Base-by-base conservation (phyloP, 2,329 filamentous ascomycete genomes). In the Davidsoniella neocaledoniae region DNA sequence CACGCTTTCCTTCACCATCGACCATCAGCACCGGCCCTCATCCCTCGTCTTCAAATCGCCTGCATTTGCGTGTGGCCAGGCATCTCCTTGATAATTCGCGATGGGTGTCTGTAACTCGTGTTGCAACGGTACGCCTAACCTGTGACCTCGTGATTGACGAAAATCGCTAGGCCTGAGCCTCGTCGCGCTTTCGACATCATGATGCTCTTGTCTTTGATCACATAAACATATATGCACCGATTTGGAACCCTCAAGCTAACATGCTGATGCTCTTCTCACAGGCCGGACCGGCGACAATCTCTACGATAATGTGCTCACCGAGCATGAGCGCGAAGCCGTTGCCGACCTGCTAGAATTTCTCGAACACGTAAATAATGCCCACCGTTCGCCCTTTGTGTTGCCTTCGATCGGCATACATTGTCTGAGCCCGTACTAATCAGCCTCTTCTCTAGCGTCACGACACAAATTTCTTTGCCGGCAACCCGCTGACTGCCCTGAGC, bases 381-480 rank as follows among this genome's bases (percentile, higher is more conserved):
- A 10, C 19, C 25, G 10, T 37, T 25, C 25, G 14, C 25, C 26
- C 33, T 12, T 48, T 12, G 6, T 42, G 44, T 49, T 48, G 50
- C 29, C 53, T 21, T 36, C 16, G 25, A 33, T 19, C 25, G 36
- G 41, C 25, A 21, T 21, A 33, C 26, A 14, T 17, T 3, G 4
- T 29, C 14, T 19, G 41, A 42, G 8, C 29, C 41, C 29, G 21
- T 53, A 26, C 50, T 53, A 53, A 62, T 70, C 61, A 67, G 58
- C 49, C 40, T 45, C 46, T 53, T 12, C 14, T 54, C 54, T 64
- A 95, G 91, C 83, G 91, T 62, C 83, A 81, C 62, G 91, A 98
- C 65, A 96, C 88, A 59, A 90, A 98, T 66, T 98, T 98, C 77
- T 98, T 98, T 68, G 82, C 85, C 37, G 91, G 91, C 66, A 88